Percentiles rank a stretch among this genome's conserved stretches.
Conservation (phyloP, 176 grass and related monocot genomes). For the Triticum turgidum region DNA sequence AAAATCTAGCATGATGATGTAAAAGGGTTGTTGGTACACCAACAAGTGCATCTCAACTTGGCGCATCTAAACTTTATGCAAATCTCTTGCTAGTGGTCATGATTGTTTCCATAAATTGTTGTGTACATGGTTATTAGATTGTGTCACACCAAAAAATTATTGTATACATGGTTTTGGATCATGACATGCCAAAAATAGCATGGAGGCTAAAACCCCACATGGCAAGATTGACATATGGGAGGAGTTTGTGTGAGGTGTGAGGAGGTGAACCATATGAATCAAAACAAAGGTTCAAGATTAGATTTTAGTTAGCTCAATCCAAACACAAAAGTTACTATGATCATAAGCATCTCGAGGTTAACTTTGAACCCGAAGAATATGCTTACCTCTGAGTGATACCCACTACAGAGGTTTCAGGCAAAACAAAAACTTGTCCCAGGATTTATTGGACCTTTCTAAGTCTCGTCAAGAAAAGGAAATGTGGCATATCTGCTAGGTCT, state of each 20-base stretch:
- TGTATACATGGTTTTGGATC: background rate
- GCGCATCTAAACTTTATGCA: background rate
- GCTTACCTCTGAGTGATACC: no score
- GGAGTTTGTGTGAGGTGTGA: background rate
- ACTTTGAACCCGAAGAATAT: no score
- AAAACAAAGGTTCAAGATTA: background rate
- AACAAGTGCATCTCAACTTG: background rate
- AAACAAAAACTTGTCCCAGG: no score
- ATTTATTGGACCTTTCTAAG: no score
- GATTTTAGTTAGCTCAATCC: no score
- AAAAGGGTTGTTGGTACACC: background rate
- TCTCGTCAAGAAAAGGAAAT: no score
- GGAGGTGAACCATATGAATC: background rate
- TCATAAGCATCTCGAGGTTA: no score
- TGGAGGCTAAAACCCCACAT: background rate
- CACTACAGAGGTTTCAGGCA: no score
- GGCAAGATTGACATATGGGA: background rate
- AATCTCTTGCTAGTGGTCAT: background rate
- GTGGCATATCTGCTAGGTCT: no score
- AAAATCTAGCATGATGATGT: background rate
- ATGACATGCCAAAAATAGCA: background rate
- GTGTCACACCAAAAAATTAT: background rate
- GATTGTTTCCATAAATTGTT: background rate
- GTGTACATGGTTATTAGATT: background rate
- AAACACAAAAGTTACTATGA: no score